Evolutionary conservation across 495 filamentous ascomycete species (phyloP).

Genomic region (Penicillium canescens): DNA sequence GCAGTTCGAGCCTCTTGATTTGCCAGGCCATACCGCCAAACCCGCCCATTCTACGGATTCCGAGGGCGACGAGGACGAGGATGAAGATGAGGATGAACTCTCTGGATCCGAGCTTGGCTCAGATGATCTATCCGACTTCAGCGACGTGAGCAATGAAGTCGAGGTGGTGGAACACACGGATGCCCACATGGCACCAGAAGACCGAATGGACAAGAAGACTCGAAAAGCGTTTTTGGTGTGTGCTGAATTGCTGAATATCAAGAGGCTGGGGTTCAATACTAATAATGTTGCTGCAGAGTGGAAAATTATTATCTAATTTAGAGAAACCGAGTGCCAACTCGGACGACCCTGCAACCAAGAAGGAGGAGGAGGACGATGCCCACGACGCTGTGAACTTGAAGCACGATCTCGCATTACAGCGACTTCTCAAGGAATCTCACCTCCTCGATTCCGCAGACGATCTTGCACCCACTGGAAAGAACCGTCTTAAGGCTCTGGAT

Average conservation of each 20-base stretch:
- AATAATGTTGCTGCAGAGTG: slow-evolving; percentile 32
- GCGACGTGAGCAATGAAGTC: slow-evolving; percentile 32
- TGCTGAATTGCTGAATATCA: background rate
- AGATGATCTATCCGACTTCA: slow-evolving; percentile 61
- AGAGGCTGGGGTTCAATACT: background rate
- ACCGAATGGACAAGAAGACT: slow-evolving; percentile 60
- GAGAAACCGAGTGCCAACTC: slow-evolving; percentile 28
- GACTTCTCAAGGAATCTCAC: slow-evolving; percentile 88
- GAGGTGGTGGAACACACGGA: slow-evolving; percentile 69
- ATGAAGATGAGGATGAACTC: slow-evolving; percentile 29
- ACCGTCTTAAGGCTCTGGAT: slow-evolving; percentile 75
- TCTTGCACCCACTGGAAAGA: slow-evolving; percentile 63
- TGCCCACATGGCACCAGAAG: slow-evolving; percentile 29
- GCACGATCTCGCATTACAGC: slow-evolving; percentile 89
- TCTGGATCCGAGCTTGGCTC: slow-evolving; percentile 49
- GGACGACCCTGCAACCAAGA: slow-evolving; percentile 33
- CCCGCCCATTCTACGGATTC: slow-evolving; percentile 9
- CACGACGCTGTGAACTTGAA: slow-evolving; percentile 69
- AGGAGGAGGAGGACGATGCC: slow-evolving; percentile 49
- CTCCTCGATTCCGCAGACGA: slow-evolving; percentile 69
- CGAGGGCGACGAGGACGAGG: slow-evolving; percentile 28
- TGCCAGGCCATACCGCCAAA: slow-evolving; percentile 14
- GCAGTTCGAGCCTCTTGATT: slow-evolving; percentile 72
- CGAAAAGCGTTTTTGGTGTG: slow-evolving; percentile 77
- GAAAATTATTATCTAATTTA: slow-evolving; percentile 50